Evolutionary conservation across 2,329 filamentous ascomycete species (phyloP).

Genomic region (Nigrospora osmanthi): DNA sequence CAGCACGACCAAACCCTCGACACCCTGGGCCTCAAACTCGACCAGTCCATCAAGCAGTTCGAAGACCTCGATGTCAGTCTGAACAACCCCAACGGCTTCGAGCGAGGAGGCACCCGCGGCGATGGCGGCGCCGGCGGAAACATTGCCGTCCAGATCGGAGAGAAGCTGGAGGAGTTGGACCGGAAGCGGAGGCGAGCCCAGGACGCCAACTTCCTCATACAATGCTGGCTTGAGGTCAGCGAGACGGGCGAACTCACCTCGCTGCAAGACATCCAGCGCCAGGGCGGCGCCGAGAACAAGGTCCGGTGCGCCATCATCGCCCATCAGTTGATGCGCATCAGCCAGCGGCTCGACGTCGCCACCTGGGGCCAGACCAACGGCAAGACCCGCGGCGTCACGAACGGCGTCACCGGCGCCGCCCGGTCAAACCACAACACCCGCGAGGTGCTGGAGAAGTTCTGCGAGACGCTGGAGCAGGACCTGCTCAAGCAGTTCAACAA

Average conservation of each 20-base stretch:
- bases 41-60: constrained; percentile 87
- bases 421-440: constrained; percentile 59
- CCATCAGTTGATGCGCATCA: constrained; percentile 87
- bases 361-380: constrained; percentile 62
- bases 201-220: constrained; percentile 90
- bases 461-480: constrained; percentile 91
- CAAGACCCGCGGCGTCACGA: constrained; percentile 39
- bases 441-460: constrained; percentile 93
- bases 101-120: constrained; percentile 39
- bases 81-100: constrained; percentile 48
- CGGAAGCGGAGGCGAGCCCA: constrained; percentile 81
- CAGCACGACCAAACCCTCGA: constrained; percentile 90
- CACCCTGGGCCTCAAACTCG: constrained; percentile 79
- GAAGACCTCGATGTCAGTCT: constrained; percentile 81
- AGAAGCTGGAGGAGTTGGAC: constrained; percentile 88
- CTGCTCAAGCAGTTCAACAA: constrained; percentile 94
- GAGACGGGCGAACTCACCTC: constrained; percentile 79
- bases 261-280: constrained; percentile 81
- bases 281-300: constrained; percentile 83
- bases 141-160: constrained; percentile 89
- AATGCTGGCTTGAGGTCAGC: constrained; percentile 94
- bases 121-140: constrained; percentile 63
- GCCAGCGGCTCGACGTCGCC: constrained; percentile 74
- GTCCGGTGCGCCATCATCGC: constrained; percentile 91
- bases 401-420: constrained; percentile 34